Percentiles rank a stretch among this genome's conserved stretches.
These are phyloP conservation scores for Lepiota brunneoincarnata DNA, from an alignment of 768 basidiomycete genomes.

Conservation along the genomic window DNA sequence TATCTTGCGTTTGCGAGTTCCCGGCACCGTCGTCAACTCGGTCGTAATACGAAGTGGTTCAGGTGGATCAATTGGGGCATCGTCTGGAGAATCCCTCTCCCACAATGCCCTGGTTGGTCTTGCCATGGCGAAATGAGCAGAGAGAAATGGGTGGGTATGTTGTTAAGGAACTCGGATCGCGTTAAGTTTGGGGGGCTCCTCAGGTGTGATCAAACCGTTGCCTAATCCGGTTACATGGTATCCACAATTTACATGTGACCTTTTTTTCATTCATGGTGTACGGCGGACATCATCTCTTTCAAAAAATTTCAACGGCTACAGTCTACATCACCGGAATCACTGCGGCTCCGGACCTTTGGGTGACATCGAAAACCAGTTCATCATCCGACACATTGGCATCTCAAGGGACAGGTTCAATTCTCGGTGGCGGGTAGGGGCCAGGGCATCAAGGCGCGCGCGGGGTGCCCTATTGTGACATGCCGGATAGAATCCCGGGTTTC, in stretches of 20 bases:
- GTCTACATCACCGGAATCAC: not conserved
- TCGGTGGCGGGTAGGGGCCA: not conserved
- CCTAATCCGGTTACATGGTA: constrained; percentile 5
- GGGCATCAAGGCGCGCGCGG: not conserved
- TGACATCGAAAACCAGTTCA: not conserved
- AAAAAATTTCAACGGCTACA: not conserved
- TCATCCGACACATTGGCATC: not conserved
- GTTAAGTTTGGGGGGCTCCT: constrained; percentile 2
- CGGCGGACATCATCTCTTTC: not conserved
- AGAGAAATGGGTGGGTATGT: not conserved
- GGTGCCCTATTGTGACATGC: not conserved
- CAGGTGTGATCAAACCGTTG: constrained; percentile 3
- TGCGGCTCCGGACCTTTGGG: too few species aligned
- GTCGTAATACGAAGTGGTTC: constrained; percentile 45
- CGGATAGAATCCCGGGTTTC: constrained; percentile 1
- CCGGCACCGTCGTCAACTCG: constrained; percentile 25
- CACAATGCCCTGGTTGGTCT: not conserved
- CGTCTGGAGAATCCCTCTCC: constrained; percentile 4
- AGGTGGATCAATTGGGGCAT: constrained; percentile 33
- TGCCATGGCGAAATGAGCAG: constrained; percentile 1
- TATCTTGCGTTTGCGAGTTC: constrained; percentile 31
- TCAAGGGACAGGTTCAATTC: not conserved
- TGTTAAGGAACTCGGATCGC: not conserved
- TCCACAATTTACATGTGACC: not conserved
- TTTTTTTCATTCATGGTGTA: not conserved